Evolutionary conservation across 768 basidiomycete species (phyloP), one percentile per base, ranked within the genome.

Genomic region (Rhodotorula paludigena): DNA sequence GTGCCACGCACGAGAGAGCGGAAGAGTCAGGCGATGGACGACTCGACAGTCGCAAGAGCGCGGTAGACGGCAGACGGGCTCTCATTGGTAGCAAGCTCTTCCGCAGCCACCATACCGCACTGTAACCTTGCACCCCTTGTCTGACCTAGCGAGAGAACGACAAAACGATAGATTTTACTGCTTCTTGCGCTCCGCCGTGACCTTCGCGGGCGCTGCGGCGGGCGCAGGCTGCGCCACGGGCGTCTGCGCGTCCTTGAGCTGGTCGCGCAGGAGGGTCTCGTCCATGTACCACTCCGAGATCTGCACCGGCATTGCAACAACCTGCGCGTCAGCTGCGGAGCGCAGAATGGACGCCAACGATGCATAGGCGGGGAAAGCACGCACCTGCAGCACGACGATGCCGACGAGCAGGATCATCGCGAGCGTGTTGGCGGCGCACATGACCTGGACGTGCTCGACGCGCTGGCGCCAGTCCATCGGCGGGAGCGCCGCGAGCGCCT

Each of bases 351-450:
- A n/a, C n/a, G n/a, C n/a, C n/a, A n/a, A n/a, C n/a, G n/a, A n/a
- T n/a, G n/a, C n/a, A n/a, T n/a, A n/a, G 33, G 15, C 14, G 21
- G 48, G 48, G n/a, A 55, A 39, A 57, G 23, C 23, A 52, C 57
- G 25, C 42, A 73, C 59, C 64, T 73, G 71, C 48, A 73, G 64
- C 25, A 73, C n/a, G 38, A 73, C 36, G 36, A 73, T 59, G 16
- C 64, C 64, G 49, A 52, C 44, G 30, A 73, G 55, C 16, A 73
- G 54, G 2, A 39, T 64, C 15, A 58, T 42, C 5, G 55, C 32
- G 63, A 73, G 42, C 35, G 61, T 63, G 72, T 73, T 73, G n/a
- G 61, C 67, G 16, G 72, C 72, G 55, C 44, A 69, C 28, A 73
- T n/a, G 44, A 73, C 64, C 39, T 68, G 54, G n/a, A 69, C 58